These are phyloP conservation scores for Alternaria triticina DNA, from an alignment of 2,329 filamentous ascomycete species.

Conservation along the genomic window DNA sequence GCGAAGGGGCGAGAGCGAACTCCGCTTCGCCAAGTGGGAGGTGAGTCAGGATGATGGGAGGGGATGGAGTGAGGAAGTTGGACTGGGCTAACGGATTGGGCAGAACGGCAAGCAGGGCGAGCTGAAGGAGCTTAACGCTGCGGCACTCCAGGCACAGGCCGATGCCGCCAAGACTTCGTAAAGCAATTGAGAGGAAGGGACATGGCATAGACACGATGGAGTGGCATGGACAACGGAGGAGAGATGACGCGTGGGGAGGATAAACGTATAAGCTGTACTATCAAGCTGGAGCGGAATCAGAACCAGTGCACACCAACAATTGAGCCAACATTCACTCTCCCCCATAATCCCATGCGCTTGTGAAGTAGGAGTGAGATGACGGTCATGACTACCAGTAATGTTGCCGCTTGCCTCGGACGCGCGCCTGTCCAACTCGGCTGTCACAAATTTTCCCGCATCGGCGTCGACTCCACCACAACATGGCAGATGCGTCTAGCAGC, in stretches of 20 bases:
- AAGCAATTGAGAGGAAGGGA: conserved; percentile 2
- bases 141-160: conserved; percentile 56
- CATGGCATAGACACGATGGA: conserved; percentile 5
- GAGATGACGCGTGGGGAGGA: conserved; percentile 20
- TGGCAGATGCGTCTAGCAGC: conserved; percentile 38
- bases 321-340: conserved; percentile 16
- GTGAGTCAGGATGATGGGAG: conserved; percentile 65
- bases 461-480: conserved; percentile 42
- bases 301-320: conserved; percentile 36
- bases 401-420: not conserved
- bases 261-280: conserved; percentile 49
- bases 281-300: conserved; percentile 32
- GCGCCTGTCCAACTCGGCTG: conserved; percentile 24
- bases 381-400: conserved; percentile 7
- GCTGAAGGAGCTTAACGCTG: conserved; percentile 69
- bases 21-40: conserved; percentile 94
- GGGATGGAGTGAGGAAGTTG: conserved; percentile 4
- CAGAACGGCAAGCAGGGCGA: conserved; percentile 98
- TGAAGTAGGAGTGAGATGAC: conserved; percentile 7
- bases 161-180: conserved; percentile 54
- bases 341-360: not conserved
- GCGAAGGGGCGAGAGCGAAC: conserved; percentile 85
- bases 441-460: conserved; percentile 38
- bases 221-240: conserved; percentile 8
- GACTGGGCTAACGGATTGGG: conserved; percentile 31